A percentile compares a stretch with the other conserved stretches of the same genome.
Evolutionary conservation across 345 rosid genomes (phyloP).

Genomic region (Pistacia integerrima): DNA sequence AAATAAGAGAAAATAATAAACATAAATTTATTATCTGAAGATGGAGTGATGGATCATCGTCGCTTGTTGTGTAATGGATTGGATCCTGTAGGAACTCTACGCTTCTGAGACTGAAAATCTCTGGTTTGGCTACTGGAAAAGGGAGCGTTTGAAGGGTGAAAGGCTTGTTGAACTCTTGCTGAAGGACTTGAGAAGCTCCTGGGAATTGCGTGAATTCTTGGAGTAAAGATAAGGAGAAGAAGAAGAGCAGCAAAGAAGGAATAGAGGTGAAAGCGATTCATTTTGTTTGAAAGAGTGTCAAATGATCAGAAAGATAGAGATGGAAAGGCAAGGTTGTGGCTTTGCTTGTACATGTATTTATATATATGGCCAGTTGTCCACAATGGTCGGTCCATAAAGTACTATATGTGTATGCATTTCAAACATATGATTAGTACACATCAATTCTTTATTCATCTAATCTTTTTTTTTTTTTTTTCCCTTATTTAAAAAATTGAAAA

Average conservation of each 20-base stretch:
- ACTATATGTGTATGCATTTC: background rate
- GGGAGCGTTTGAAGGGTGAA: background rate
- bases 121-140: background rate
- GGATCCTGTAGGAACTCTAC: conserved; percentile 30
- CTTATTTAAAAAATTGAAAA: too few species aligned
- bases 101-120: conserved; percentile 19
- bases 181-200: conserved; percentile 19
- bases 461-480: background rate
- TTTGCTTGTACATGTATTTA: background rate
- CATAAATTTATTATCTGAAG: background rate
- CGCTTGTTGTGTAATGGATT: conserved; percentile 29
- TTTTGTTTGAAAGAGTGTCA: background rate
- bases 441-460: background rate
- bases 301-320: background rate
- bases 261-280: conserved; percentile 15
- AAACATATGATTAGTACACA: background rate
- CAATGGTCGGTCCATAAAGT: conserved; percentile 4
- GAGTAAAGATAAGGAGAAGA: conserved; percentile 1
- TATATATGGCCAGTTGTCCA: background rate
- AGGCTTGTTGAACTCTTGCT: background rate
- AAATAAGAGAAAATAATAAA: background rate
- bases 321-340: conserved; percentile 5
- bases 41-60: background rate
- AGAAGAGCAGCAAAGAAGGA: background rate
- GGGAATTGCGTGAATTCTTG: conserved; percentile 9